Evolutionary conservation across 805 yeast genomes (phyloP).

Genomic region (Saccharomyces kudriavzevii): DNA sequence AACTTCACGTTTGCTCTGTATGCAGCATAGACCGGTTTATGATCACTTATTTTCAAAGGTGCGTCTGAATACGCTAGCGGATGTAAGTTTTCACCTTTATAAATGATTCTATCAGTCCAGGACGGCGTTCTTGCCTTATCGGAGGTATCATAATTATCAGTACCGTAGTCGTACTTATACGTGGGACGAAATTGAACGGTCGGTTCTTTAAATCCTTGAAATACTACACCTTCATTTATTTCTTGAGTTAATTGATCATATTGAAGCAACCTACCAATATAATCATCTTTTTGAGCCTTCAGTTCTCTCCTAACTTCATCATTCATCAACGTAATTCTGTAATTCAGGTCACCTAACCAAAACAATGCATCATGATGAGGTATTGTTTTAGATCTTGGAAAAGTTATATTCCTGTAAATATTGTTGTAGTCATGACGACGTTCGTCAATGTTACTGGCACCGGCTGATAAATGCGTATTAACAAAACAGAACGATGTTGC

Average conservation of each 20-base stretch:
- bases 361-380: constrained; percentile 78
- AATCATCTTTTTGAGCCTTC: constrained; percentile 34
- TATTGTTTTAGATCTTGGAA: constrained; percentile 67
- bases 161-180: constrained; percentile 84
- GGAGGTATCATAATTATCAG: constrained; percentile 71
- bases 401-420: constrained; percentile 65
- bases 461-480: constrained; percentile 93
- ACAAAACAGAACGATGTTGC: constrained; percentile 73
- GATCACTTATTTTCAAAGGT: constrained; percentile 69
- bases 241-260: constrained; percentile 75
- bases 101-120: constrained; percentile 89
- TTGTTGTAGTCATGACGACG: constrained; percentile 76
- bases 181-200: constrained; percentile 79
- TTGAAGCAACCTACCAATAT: constrained; percentile 41
- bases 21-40: constrained; percentile 84
- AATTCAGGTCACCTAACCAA: constrained; percentile 95
- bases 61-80: constrained; percentile 65
- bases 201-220: constrained; percentile 68
- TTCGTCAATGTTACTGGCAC: constrained; percentile 70
- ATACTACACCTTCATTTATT: constrained; percentile 61
- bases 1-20: constrained; percentile 60
- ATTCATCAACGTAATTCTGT: constrained; percentile 61
- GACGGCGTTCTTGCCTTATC: constrained; percentile 92
- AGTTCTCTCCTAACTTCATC: constrained; percentile 62
- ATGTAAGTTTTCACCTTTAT: constrained; percentile 45